Evolutionary conservation across 2,329 filamentous ascomycete genomes (phyloP), one percentile per base, ranked within the genome.

Genomic region (Moelleriella libera): DNA sequence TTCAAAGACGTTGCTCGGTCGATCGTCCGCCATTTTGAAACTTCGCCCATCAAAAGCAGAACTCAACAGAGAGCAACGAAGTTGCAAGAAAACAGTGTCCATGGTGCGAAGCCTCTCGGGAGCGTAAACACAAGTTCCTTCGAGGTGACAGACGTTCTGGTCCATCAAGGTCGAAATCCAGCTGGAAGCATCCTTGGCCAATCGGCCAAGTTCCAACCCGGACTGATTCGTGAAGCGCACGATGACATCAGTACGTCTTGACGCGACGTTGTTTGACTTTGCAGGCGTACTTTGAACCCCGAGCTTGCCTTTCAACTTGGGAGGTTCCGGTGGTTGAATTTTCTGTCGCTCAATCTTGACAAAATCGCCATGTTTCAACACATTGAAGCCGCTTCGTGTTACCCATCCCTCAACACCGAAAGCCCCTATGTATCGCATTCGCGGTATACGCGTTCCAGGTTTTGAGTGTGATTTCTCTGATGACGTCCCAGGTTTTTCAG

Each of bases 151-250:
- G 4, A 96, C 75, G 32, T 84, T 83, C 61, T 97, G 88, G 58
- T 98, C 92, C 46, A 97, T 80, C 54, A 98, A 67, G 0, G 88
- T 83, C 4, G 92, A 95, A 5, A 97, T 85, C 89, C 92, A 98
- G 50, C 81, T 79, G 4, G 92, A 88, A 5, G 80, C 82, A 34
- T 97, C 89, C 56, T 89, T 90, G 30, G 88, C 82, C 39, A 98
- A 64, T 50, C 92, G 76, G 4, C 92, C 92, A 44, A 98, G 76
- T 61, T 98, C 92, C 47, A 82, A 79, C 0, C 89, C 89, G 46
- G 68, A 75, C 8, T 72, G 63, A 57, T 88, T 94, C 0, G 85
- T 94, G 58, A 98, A 97, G 1, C 92, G 81, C 30, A 97, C 94
- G 50, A 98, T 76, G 5, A 95, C 80, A 66, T 98, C 92, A 21